phyloP scores from a whole-genome alignment of 345 rosid species.

The Acer campestre region DNA sequence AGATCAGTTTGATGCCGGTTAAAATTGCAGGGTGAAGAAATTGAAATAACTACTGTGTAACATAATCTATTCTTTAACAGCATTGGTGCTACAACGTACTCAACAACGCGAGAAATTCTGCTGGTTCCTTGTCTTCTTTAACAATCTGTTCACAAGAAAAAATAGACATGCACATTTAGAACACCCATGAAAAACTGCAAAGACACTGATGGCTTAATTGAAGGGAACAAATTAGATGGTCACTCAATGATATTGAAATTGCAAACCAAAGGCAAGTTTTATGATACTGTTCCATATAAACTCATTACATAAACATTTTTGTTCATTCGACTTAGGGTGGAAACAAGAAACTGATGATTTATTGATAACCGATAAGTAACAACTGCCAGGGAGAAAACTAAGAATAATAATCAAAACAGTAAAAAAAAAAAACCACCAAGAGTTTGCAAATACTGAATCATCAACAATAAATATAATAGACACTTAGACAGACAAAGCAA shows the following conservation, averaged over 20 bases:
- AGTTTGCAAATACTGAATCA: no score
- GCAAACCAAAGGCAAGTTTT: no score
- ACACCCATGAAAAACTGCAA: not conserved
- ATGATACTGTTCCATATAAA: no score
- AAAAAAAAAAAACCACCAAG: no score
- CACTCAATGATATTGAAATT: no score
- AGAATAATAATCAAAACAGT: not conserved
- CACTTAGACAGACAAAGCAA: not conserved
- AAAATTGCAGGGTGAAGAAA: constrained; percentile 19
- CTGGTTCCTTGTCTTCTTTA: constrained; percentile 79
- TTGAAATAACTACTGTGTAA: constrained; percentile 19
- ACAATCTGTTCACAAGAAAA: constrained; percentile 53
- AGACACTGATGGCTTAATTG: not conserved
- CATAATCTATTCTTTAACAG: constrained; percentile 26
- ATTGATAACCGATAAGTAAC: not conserved
- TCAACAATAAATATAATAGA: no score
- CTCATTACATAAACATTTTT: not conserved
- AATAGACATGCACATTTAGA: constrained; percentile 11
- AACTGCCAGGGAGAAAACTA: not conserved
- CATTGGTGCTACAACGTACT: constrained; percentile 42
- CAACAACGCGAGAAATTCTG: constrained; percentile 65
- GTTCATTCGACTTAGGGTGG: not conserved
- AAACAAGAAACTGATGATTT: not conserved
- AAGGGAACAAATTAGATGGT: not conserved
- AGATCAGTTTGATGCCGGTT: constrained; percentile 23